These are phyloP conservation scores for Melanopsichium pennsylvanicum DNA, from an alignment of 1,284 basidiomycete species.

Conservation along the genomic window DNA sequence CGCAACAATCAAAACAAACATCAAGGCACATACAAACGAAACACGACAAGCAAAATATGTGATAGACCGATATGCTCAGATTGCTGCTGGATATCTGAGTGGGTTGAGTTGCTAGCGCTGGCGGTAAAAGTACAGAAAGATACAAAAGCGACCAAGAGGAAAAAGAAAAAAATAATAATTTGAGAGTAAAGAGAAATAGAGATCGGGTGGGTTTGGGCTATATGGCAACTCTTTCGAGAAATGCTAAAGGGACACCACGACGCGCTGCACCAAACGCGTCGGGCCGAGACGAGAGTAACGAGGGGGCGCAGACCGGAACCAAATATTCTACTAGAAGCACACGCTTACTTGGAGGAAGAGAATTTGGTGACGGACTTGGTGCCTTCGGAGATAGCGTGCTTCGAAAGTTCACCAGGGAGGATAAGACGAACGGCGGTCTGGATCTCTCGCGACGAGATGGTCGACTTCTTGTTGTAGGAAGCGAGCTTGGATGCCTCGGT, in stretches of 20 bases:
- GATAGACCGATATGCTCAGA: conserved; percentile 54
- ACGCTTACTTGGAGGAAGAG: conserved; percentile 66
- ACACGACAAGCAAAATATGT: no score
- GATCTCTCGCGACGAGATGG: conserved; percentile 67
- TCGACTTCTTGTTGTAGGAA: conserved; percentile 66
- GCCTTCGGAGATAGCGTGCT: conserved; percentile 84
- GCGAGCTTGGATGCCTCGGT: conserved; percentile 66
- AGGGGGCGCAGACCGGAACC: not conserved
- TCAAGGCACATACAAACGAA: conserved; percentile 3
- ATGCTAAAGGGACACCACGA: conserved; percentile 30
- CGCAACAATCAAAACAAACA: not conserved
- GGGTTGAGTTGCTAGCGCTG: conserved; percentile 48
- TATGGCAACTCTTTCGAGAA: not conserved
- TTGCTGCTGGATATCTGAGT: conserved; percentile 56
- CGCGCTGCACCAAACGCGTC: conserved; percentile 38
- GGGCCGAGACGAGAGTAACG: conserved; percentile 12
- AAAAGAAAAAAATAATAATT: conserved; percentile 6
- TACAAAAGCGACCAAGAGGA: conserved; percentile 47
- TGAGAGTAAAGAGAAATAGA: not conserved
- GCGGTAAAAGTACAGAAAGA: conserved; percentile 55
- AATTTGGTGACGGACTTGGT: conserved; percentile 74
- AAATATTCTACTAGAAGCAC: not conserved
- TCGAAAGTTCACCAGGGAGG: conserved; percentile 74
- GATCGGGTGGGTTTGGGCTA: not conserved
- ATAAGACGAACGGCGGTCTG: conserved; percentile 66